Percentiles rank a stretch among this genome's conserved stretches.
These are phyloP conservation scores for Brettanomyces bruxellensis DNA, from an alignment of 805 yeast genomes.

Conservation along the genomic window DNA sequence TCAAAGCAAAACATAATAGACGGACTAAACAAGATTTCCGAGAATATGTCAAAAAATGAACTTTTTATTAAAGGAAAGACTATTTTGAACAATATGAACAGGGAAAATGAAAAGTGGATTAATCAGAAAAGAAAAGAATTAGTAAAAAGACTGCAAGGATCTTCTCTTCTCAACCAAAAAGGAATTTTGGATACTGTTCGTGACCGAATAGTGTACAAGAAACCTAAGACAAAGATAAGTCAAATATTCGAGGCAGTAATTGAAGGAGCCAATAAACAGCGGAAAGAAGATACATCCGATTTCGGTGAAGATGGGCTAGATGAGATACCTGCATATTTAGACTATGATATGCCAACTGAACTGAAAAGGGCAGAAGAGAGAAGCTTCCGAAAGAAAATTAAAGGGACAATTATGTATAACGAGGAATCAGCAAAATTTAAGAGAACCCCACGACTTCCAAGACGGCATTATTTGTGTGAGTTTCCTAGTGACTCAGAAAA, in stretches of 20 bases:
- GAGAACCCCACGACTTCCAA: neutral
- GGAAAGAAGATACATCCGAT: neutral
- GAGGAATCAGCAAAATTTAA: conserved; percentile 1
- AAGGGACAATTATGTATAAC: conserved; percentile 5
- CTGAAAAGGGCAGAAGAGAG: neutral
- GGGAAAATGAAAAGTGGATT: conserved; percentile 18
- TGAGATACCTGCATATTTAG: neutral
- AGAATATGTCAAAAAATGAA: conserved; percentile 15
- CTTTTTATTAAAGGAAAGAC: conserved; percentile 18
- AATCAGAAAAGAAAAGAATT: conserved; percentile 7
- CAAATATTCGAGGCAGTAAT: conserved; percentile 9
- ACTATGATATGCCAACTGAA: neutral
- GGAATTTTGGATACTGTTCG: neutral
- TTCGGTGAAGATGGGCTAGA: conserved; percentile 7
- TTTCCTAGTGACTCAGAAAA: conserved; percentile 4
- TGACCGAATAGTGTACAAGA: too few relatives aligned
- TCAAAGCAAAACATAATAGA: conserved; percentile 11
- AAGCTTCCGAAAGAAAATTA: conserved; percentile 3
- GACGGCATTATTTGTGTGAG: neutral
- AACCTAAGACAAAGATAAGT: conserved; percentile 3
- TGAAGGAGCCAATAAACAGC: conserved; percentile 1
- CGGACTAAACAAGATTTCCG: conserved; percentile 14
- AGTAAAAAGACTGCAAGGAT: neutral
- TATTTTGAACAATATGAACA: conserved; percentile 17
- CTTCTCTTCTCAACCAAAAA: conserved; percentile 1